Percentiles rank a stretch among this genome's conserved stretches.
Conservation (phyloP, 805 yeast species). For the Diddensiella caesifluorescens region DNA sequence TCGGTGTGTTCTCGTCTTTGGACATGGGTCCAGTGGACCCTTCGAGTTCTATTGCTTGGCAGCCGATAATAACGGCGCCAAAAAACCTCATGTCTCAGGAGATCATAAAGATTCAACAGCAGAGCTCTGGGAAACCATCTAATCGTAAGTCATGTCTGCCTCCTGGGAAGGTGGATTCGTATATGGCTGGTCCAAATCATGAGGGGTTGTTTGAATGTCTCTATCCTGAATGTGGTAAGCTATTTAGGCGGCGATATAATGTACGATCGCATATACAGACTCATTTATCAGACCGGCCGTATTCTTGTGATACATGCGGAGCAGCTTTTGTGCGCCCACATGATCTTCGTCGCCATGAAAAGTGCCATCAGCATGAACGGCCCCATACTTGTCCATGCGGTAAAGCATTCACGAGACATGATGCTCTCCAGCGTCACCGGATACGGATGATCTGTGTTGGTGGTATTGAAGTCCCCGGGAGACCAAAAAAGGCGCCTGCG, state of each 20-base stretch:
- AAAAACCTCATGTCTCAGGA: slow-evolving; percentile 29
- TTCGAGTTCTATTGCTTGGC: slow-evolving; percentile 36
- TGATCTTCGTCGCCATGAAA: slow-evolving; percentile 84
- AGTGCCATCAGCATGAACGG: slow-evolving; percentile 70
- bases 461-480: slow-evolving; percentile 42
- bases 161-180: slow-evolving; percentile 82
- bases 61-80: slow-evolving; percentile 34
- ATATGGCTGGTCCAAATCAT: slow-evolving; percentile 73
- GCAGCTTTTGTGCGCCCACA: slow-evolving; percentile 93
- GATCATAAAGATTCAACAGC: slow-evolving; percentile 30
- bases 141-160: slow-evolving; percentile 61
- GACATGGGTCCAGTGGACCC: slow-evolving; percentile 19
- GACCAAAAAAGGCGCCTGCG: slow-evolving; percentile 31
- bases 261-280: slow-evolving; percentile 95
- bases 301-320: slow-evolving; percentile 66
- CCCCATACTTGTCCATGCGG: slow-evolving; percentile 83
- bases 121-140: slow-evolving; percentile 30
- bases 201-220: slow-evolving; percentile 69
- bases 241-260: slow-evolving; percentile 83
- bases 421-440: slow-evolving; percentile 80
- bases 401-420: slow-evolving; percentile 85
- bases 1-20: slow-evolving; percentile 21
- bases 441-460: slow-evolving; percentile 77
- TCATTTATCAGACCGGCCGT: slow-evolving; percentile 91
- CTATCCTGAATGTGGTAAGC: slow-evolving; percentile 72